Evolutionary conservation across 331 rosid genomes (phyloP).

Genomic region (Saraca asoca): DNA sequence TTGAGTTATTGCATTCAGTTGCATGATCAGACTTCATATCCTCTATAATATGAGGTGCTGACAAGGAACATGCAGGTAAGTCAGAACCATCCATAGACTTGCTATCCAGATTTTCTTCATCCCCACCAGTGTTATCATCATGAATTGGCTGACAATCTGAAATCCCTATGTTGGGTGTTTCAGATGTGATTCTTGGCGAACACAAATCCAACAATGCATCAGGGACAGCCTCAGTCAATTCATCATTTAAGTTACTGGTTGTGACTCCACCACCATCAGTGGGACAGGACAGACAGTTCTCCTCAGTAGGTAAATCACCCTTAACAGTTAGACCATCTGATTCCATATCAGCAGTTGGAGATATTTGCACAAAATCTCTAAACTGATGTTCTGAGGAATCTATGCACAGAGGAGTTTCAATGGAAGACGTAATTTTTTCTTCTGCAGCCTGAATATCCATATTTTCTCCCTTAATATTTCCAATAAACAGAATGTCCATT

Average conservation of each 20-base stretch:
- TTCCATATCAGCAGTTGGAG: slow-evolving; percentile 44
- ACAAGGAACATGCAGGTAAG: slow-evolving; percentile 33
- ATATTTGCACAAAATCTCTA: slow-evolving; percentile 37
- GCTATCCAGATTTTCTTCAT: slow-evolving; percentile 38
- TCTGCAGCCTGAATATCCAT: slow-evolving; percentile 40
- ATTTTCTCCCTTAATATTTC: slow-evolving; percentile 39
- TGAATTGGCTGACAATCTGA: slow-evolving; percentile 37
- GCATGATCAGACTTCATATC: slow-evolving; percentile 39
- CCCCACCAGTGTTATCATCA: slow-evolving; percentile 40
- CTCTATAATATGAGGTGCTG: slow-evolving; percentile 32
- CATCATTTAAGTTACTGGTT: slow-evolving; percentile 45
- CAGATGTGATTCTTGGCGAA: slow-evolving; percentile 50
- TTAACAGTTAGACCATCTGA: slow-evolving; percentile 44
- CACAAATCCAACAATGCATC: slow-evolving; percentile 37
- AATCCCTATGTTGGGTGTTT: slow-evolving; percentile 37
- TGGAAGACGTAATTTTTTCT: slow-evolving; percentile 32
- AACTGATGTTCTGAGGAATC: slow-evolving; percentile 34
- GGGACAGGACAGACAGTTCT: slow-evolving; percentile 39
- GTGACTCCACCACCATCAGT: slow-evolving; percentile 41
- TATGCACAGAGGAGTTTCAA: slow-evolving; percentile 27
- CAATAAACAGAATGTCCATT: slow-evolving; percentile 41
- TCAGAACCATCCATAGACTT: slow-evolving; percentile 45
- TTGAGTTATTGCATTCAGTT: slow-evolving; percentile 38
- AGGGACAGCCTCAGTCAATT: slow-evolving; percentile 47
- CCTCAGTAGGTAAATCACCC: slow-evolving; percentile 45